Percentiles rank a stretch among this genome's conserved stretches.
Evolutionary conservation across 495 filamentous ascomycete species (phyloP).

Genomic region (Neurospora tetrasperma): DNA sequence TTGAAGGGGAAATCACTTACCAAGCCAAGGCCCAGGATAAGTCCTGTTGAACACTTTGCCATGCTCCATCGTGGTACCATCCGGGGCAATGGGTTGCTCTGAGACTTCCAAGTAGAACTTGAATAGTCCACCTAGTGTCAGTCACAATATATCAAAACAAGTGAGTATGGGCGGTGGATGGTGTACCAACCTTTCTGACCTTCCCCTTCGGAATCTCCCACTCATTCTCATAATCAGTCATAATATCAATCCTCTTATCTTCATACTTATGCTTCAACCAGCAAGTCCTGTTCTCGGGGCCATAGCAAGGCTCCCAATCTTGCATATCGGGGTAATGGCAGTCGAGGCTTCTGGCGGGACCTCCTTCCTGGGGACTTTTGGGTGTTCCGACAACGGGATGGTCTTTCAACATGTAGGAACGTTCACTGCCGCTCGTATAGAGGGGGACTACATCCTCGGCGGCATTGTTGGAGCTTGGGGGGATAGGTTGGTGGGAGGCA

Average conservation of each 20-base stretch:
- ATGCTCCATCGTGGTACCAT: constrained; percentile 10
- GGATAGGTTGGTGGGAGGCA: neutral
- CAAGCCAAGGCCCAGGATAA: constrained; percentile 10
- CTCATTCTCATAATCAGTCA: constrained; percentile 8
- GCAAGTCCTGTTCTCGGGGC: constrained; percentile 3
- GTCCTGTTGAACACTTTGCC: constrained; percentile 8
- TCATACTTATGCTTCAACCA: constrained; percentile 5
- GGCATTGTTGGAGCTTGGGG: neutral
- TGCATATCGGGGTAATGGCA: constrained; percentile 5
- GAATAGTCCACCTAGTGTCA: neutral
- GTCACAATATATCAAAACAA: neutral
- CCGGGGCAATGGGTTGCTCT: constrained; percentile 8
- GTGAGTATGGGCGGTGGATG: neutral
- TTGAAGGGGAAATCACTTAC: neutral
- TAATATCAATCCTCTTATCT: constrained; percentile 4
- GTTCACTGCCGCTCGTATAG: neutral
- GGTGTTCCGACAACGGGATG: constrained; percentile 3
- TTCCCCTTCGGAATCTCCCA: neutral
- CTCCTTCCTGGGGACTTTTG: constrained; percentile 6
- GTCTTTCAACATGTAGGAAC: neutral
- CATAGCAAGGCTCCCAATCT: constrained; percentile 3
- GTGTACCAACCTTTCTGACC: neutral
- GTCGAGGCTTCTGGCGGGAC: neutral
- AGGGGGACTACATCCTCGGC: neutral
- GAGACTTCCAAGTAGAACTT: constrained; percentile 8